phyloP scores from a whole-genome alignment of 2,329 filamentous ascomycete species.

The Pseudonectria buxi region DNA sequence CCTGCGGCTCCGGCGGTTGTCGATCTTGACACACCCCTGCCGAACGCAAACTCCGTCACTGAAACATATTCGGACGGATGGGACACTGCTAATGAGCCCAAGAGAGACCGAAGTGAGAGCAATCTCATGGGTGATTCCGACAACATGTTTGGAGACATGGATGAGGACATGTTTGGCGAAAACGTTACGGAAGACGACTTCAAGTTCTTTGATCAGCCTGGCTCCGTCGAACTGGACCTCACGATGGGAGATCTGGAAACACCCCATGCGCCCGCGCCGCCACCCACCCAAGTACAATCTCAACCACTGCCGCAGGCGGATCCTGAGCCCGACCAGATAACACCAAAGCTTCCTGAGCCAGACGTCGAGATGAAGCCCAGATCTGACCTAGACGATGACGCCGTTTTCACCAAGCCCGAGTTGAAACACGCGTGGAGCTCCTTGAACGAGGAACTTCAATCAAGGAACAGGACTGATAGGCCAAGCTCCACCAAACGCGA shows the following conservation, averaged over 20 bases:
- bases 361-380: conserved; percentile 10
- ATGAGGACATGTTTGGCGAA: conserved; percentile 65
- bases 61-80: conserved; percentile 20
- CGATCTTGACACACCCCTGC: conserved; percentile 22
- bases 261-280: conserved; percentile 5
- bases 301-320: conserved; percentile 4
- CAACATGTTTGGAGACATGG: conserved; percentile 62
- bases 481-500: conserved; percentile 39
- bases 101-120: conserved; percentile 37
- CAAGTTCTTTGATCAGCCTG: conserved; percentile 66
- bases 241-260: conserved; percentile 20
- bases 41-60: conserved; percentile 11
- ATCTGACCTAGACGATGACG: conserved; percentile 19
- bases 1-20: conserved; percentile 22
- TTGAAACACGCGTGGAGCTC: conserved; percentile 52
- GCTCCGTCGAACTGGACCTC: conserved; percentile 32
- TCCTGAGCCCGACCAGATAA: conserved; percentile 10
- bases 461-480: conserved; percentile 25
- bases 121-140: conserved; percentile 43
- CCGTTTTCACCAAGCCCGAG: conserved; percentile 53
- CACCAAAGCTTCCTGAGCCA: conserved; percentile 7
- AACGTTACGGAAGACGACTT: conserved; percentile 79
- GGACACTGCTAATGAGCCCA: conserved; percentile 35
- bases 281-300: conserved; percentile 8
- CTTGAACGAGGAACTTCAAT: conserved; percentile 34